Evolutionary conservation across 2,329 filamentous ascomycete genomes (phyloP).

Genomic region (Colletotrichum camelliae): DNA sequence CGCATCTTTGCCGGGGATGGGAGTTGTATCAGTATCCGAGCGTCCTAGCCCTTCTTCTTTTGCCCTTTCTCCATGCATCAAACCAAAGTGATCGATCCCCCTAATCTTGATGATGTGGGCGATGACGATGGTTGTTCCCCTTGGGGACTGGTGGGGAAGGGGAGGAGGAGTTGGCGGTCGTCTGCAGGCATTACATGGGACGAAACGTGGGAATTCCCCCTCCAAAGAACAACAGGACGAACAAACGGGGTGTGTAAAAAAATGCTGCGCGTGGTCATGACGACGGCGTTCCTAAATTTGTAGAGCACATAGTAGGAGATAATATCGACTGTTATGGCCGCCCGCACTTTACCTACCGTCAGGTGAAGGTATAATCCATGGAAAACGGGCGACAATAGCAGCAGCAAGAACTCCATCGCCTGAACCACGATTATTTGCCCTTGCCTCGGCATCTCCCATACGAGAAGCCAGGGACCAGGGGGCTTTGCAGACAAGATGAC

Average conservation of each 20-base stretch:
- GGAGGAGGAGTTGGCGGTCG: neutral
- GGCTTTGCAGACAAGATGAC: neutral
- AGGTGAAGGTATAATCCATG: constrained; percentile 13
- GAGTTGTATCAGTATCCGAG: constrained; percentile 3
- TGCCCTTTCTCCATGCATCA: neutral
- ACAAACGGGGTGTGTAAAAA: neutral
- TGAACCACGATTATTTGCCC: neutral
- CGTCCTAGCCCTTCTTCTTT: neutral
- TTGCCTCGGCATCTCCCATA: constrained; percentile 16
- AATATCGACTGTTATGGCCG: constrained; percentile 1
- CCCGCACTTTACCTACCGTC: neutral
- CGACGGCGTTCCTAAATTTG: constrained; percentile 4
- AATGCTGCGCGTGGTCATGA: neutral
- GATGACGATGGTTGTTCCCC: neutral
- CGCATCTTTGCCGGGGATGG: neutral
- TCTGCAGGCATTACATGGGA: neutral
- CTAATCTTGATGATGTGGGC: neutral
- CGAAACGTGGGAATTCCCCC: constrained; percentile 6
- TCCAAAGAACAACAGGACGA: neutral
- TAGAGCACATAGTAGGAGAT: neutral
- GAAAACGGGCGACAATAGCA: neutral
- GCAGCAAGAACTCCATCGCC: neutral
- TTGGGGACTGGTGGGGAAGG: neutral
- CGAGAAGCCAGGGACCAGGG: neutral
- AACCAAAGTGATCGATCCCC: neutral